Conservation (phyloP, 2,329 filamentous ascomycete species). For the Sclerotinia spermophila region DNA sequence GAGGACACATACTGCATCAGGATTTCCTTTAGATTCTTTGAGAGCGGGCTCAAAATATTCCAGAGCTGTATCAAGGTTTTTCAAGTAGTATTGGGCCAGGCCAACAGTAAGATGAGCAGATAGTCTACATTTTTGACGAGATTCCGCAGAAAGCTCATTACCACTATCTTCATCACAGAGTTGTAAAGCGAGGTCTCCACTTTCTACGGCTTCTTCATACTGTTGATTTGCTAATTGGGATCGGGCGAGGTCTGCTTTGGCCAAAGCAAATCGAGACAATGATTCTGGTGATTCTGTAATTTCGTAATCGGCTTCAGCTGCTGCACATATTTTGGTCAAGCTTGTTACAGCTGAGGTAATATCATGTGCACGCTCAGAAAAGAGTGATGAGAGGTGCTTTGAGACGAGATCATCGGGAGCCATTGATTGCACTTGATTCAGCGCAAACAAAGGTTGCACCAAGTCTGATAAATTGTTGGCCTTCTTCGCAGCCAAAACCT, state of each 20-base stretch:
- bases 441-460: conserved; percentile 82
- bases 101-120: conserved; percentile 85
- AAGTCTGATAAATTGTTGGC: conserved; percentile 56
- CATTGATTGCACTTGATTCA: conserved; percentile 75
- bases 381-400: conserved; percentile 73
- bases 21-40: conserved; percentile 68
- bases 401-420: conserved; percentile 67
- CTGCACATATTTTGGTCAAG: conserved; percentile 63
- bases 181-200: conserved; percentile 75
- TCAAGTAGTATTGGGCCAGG: conserved; percentile 71
- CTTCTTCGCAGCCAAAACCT: conserved; percentile 59
- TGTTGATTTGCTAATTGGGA: conserved; percentile 67
- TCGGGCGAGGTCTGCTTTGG: conserved; percentile 83
- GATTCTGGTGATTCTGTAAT: conserved; percentile 70
- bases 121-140: conserved; percentile 67
- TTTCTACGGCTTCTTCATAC: conserved; percentile 69
- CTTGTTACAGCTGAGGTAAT: conserved; percentile 58
- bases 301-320: conserved; percentile 80
- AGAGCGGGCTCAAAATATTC: conserved; percentile 77
- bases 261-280: conserved; percentile 73
- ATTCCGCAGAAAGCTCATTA: conserved; percentile 60
- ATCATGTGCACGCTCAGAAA: conserved; percentile 77
- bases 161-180: conserved; percentile 70
- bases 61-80: conserved; percentile 65
- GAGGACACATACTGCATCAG: conserved; percentile 81